Evolutionary conservation across 441 rosid genomes (phyloP).

Genomic region (Oxalis stricta): DNA sequence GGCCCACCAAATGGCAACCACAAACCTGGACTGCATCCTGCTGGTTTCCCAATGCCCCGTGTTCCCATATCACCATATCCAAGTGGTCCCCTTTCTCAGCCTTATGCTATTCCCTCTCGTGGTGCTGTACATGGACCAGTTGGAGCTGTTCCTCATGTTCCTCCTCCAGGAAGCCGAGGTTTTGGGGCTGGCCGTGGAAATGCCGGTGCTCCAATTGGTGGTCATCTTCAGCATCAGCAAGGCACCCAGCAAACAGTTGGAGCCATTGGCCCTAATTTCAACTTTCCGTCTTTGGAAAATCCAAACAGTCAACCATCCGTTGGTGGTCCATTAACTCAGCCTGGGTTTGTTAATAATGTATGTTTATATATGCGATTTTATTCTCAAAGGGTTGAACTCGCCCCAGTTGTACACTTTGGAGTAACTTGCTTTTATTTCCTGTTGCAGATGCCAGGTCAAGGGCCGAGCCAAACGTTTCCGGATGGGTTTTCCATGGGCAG

Average conservation of each 20-base stretch:
- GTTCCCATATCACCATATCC: slow-evolving; percentile 71
- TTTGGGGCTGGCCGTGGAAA: slow-evolving; percentile 85
- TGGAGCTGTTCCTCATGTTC: slow-evolving; percentile 82
- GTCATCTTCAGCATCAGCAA: slow-evolving; percentile 82
- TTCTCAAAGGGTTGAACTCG: background rate
- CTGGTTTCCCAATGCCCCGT: slow-evolving; percentile 73
- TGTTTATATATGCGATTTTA: background rate
- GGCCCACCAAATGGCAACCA: slow-evolving; percentile 78
- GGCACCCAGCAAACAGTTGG: slow-evolving; percentile 69
- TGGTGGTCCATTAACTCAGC: slow-evolving; percentile 87
- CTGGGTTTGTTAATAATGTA: slow-evolving; percentile 77
- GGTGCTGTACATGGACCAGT: slow-evolving; percentile 87
- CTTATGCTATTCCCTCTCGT: slow-evolving; percentile 85
- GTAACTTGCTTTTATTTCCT: slow-evolving; percentile 9
- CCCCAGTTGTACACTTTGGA: slow-evolving; percentile 5
- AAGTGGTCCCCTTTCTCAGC: slow-evolving; percentile 79
- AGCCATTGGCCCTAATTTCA: slow-evolving; percentile 62
- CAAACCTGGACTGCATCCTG: slow-evolving; percentile 79
- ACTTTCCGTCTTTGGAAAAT: slow-evolving; percentile 60
- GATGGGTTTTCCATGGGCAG: slow-evolving; percentile 97
- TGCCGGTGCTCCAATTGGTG: slow-evolving; percentile 63
- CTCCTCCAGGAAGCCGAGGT: slow-evolving; percentile 82
- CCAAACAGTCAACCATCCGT: slow-evolving; percentile 88
- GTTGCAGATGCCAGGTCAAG: slow-evolving; percentile 57
- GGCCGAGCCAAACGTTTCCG: slow-evolving; percentile 78